These are phyloP conservation scores for Verticillium nonalfalfae DNA, from an alignment of 2,329 filamentous ascomycete genomes.

Conservation along the genomic window DNA sequence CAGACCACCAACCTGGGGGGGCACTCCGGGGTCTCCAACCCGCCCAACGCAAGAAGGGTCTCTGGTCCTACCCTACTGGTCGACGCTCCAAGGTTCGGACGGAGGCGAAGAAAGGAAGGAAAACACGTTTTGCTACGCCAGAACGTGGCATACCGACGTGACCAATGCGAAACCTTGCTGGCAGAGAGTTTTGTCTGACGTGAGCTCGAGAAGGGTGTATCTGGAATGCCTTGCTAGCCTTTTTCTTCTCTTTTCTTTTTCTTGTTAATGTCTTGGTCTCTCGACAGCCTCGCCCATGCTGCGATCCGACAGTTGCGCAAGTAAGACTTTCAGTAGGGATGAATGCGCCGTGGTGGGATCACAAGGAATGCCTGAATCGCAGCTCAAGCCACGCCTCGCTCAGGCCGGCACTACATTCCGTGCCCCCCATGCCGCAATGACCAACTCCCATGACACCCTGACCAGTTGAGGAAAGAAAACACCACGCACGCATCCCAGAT, in stretches of 20 bases:
- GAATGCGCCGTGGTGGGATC: background rate
- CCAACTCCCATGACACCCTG: background rate
- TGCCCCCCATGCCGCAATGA: background rate
- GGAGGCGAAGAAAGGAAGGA: background rate
- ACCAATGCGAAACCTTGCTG: background rate
- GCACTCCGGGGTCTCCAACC: background rate
- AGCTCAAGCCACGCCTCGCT: background rate
- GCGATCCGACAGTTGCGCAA: background rate
- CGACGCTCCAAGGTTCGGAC: background rate
- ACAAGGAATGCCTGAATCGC: background rate
- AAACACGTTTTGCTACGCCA: background rate
- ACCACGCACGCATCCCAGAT: too few species aligned
- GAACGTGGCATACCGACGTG: background rate
- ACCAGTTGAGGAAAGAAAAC: too few species aligned
- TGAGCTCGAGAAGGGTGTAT: background rate
- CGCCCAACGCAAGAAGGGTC: background rate
- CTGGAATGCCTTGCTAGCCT: background rate
- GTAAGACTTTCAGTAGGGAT: background rate
- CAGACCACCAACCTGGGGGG: background rate
- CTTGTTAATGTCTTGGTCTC: background rate
- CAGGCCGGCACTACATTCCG: background rate
- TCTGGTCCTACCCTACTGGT: background rate
- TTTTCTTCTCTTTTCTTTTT: background rate
- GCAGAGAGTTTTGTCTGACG: background rate
- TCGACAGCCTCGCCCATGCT: too few species aligned